Percentiles rank a stretch among this genome's conserved stretches.
phyloP scores from a whole-genome alignment of 257 asterid species.

The Salvia splendens region DNA sequence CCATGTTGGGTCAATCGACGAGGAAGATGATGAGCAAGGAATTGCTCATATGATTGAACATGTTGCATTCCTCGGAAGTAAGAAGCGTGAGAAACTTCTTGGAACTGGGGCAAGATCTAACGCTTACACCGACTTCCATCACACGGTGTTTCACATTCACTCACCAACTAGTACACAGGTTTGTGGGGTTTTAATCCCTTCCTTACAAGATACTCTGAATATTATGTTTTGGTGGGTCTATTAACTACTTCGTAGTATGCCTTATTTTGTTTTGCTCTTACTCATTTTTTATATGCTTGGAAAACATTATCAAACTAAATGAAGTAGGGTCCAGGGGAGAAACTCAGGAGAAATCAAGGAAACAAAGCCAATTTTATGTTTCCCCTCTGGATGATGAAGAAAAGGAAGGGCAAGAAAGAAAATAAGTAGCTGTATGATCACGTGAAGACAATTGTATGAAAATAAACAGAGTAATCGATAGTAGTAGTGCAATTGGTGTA shows the following conservation, averaged over 20 bases:
- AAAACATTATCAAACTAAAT: conserved; percentile 20
- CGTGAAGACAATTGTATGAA: background rate
- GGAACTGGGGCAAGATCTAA: conserved; percentile 99
- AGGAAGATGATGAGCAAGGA: conserved; percentile 99
- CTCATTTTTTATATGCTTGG: conserved; percentile 8
- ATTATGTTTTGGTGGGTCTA: background rate
- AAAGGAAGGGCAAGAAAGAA: background rate
- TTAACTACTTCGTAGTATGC: background rate
- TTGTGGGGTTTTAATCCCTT: conserved; percentile 30
- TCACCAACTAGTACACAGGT: conserved; percentile 94
- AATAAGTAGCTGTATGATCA: background rate
- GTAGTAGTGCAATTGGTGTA: background rate
- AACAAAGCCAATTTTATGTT: conserved; percentile 12
- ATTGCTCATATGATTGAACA: conserved; percentile 99
- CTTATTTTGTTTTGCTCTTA: conserved; percentile 10
- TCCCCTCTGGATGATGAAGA: background rate
- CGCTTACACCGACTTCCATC: conserved; percentile 99
- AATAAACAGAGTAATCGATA: conserved; percentile 1
- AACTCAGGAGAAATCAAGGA: conserved; percentile 10
- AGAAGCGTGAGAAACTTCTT: conserved; percentile 97
- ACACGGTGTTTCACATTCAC: conserved; percentile 97
- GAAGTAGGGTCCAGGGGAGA: conserved; percentile 9
- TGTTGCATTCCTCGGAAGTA: conserved; percentile 99
- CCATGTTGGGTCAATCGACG: conserved; percentile 97
- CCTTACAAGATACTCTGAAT: conserved; percentile 9